Evolutionary conservation across 1,284 basidiomycete species (phyloP).

Genomic region (Heterobasidion annosum): DNA sequence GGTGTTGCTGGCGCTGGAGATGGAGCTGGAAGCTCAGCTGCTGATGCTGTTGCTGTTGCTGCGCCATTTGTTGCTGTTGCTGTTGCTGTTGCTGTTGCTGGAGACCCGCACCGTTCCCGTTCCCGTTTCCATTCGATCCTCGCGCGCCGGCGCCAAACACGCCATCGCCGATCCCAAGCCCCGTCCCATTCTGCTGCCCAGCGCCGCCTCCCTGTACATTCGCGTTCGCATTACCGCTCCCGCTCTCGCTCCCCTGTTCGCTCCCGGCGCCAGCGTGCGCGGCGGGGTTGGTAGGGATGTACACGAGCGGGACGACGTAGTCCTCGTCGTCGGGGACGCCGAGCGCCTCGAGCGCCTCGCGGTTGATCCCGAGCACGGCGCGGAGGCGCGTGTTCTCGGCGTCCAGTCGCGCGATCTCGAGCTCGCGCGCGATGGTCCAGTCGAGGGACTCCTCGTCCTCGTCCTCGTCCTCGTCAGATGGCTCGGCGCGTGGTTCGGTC

Average conservation of each 20-base stretch:
- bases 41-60: neutral
- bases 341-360: conserved; percentile 20
- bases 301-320: neutral
- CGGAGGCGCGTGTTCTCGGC: conserved; percentile 76
- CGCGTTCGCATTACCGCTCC: conserved; percentile 3
- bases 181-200: neutral
- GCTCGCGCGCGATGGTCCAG: conserved; percentile 80
- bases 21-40: neutral
- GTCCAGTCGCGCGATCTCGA: conserved; percentile 72
- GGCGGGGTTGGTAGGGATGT: no score
- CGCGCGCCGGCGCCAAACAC: neutral
- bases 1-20: neutral
- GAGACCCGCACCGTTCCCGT: neutral
- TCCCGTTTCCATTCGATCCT: neutral
- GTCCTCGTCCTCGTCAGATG: neutral
- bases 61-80: neutral
- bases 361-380: conserved; percentile 64
- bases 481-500: neutral
- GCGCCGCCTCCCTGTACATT: neutral
- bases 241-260: neutral
- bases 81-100: neutral
- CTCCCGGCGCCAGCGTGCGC: neutral
- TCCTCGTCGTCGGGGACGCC: conserved; percentile 8
- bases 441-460: conserved; percentile 31
- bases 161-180: neutral